A percentile compares a stretch with the other conserved stretches of the same genome.
These are phyloP conservation scores for Microdochium trichocladiopsis DNA, from an alignment of 2,329 filamentous ascomycete species.

Conservation along the genomic window DNA sequence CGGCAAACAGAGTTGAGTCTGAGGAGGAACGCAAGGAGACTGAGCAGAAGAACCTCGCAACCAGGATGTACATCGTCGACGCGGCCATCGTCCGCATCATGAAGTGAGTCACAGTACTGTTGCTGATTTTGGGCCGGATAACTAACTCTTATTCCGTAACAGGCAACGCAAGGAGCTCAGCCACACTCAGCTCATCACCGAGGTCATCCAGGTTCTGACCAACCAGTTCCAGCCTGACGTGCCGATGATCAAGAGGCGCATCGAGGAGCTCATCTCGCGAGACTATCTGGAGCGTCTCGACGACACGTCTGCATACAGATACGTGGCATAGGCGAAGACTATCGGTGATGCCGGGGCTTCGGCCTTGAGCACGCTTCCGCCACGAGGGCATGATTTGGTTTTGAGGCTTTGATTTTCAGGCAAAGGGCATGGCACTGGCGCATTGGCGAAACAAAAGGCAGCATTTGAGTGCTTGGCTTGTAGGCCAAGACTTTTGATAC, in stretches of 20 bases:
- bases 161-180: conserved; percentile 68
- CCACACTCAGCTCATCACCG: conserved; percentile 62
- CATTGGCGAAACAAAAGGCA: background rate
- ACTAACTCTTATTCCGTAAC: conserved; percentile 8
- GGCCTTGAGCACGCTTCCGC: background rate
- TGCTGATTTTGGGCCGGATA: conserved; percentile 12
- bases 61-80: conserved; percentile 63
- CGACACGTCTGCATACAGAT: conserved; percentile 60
- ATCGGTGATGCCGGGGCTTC: background rate
- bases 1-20: conserved; percentile 79
- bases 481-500: background rate
- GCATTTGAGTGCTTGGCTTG: background rate
- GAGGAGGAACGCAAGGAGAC: conserved; percentile 61
- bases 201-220: conserved; percentile 64
- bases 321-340: conserved; percentile 50
- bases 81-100: conserved; percentile 76
- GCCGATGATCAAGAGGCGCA: conserved; percentile 71
- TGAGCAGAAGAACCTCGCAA: conserved; percentile 69
- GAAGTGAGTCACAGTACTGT: conserved; percentile 55
- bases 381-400: background rate
- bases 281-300: conserved; percentile 75
- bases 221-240: conserved; percentile 70
- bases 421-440: background rate
- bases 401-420: background rate
- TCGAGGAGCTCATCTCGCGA: conserved; percentile 68